Percentiles rank a stretch among this genome's conserved stretches.
Evolutionary conservation across 306 rosid genomes (phyloP).

Genomic region (Biancaea sappan): DNA sequence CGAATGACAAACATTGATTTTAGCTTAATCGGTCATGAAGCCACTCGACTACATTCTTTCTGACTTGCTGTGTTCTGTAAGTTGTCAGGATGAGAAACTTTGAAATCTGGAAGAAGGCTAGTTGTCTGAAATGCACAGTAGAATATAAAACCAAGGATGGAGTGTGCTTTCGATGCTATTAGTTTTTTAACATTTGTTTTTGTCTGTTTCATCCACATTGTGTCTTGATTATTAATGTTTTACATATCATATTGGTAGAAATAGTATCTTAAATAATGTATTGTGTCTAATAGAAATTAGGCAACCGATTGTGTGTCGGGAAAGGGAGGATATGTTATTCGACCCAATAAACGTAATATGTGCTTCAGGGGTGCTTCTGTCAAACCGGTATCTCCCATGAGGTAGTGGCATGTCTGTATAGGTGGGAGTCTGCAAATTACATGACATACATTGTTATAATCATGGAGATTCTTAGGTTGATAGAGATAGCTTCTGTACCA

Average conservation of each 20-base stretch:
- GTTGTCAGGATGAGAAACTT: neutral
- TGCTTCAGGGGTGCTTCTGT: neutral
- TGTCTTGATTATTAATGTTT: neutral
- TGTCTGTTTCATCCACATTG: slow-evolving; percentile 6
- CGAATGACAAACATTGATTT: neutral
- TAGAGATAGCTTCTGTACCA: slow-evolving; percentile 15
- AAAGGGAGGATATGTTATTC: neutral
- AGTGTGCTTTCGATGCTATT: neutral
- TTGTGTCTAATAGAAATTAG: neutral
- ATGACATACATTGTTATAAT: neutral
- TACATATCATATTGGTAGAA: neutral
- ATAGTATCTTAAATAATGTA: neutral
- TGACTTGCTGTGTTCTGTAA: neutral
- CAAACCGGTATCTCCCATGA: slow-evolving; percentile 18
- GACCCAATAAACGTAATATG: neutral
- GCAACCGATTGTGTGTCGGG: neutral
- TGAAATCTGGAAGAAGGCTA: neutral
- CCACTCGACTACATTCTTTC: neutral
- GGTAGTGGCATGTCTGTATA: slow-evolving; percentile 21
- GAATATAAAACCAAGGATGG: no score
- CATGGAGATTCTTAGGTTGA: neutral
- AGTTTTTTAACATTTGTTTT: neutral
- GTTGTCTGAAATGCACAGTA: neutral
- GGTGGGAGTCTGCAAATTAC: slow-evolving; percentile 3
- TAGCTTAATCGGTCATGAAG: neutral